Base-by-base conservation (phyloP, 495 filamentous ascomycete species). In the Hypoxylon lenormandii region DNA sequence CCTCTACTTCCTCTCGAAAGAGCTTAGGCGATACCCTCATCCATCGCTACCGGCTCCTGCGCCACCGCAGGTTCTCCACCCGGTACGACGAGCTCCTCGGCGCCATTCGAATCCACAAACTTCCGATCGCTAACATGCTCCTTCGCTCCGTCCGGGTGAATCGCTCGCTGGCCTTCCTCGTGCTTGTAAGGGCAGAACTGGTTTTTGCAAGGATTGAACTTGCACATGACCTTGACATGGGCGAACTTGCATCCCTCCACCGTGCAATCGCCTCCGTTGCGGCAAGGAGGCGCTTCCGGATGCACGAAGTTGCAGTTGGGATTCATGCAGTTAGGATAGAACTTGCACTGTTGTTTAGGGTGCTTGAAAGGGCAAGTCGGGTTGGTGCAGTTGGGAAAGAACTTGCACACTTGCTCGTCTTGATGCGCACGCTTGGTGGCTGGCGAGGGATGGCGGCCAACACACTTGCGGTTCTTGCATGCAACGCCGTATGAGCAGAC, bases 401-500 rank as follows among this genome's bases (percentile, higher is more conserved):
- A 99, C 72, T 88, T 91, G 89, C 95, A 99, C 72, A 97, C 89
- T 74, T 89, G 86, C 74, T 96, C 91, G 49, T 88, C 84, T 76
- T 95, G 90, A 78, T 92, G 90, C 11, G 88, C 87, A 33, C 85
- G 76, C 75, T 88, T 91, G 63, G 89, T 84, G 8, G 94, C 92
- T 10, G 96, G 95, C 16, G 95, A 98, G 4, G 95, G 95, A 76
- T 99, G 95, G 10, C 91, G 89, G 21, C 87, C 94, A 1, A 90
- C 90, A 72, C 95, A 99, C 78, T 99, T 99, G 38, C 85, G 83
- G 80, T 97, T 99, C 77, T 93, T 95, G 86, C 95, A 99, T 16
- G 92, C 92, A 4, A 87, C 92, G 12, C 93, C 95, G 75, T 88
- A 97, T 37, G 88, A 82, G 80, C 95, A 99, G 28, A 83, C 80